Evolutionary conservation across 306 rosid genomes (phyloP).

Genomic region (Trifolium dubium): DNA sequence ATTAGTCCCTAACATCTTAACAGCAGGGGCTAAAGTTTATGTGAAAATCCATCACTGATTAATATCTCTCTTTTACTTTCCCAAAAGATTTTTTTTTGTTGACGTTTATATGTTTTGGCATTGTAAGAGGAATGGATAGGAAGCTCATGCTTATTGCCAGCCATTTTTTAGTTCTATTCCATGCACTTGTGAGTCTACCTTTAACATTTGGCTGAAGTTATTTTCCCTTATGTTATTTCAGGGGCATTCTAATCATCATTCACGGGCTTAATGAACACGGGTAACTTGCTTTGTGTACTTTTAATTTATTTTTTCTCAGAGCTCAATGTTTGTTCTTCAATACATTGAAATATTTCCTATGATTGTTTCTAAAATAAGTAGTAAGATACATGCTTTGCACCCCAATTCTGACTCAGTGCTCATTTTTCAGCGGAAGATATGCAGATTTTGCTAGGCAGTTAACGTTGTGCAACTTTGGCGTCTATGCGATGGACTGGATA

Average conservation of each 20-base stretch:
- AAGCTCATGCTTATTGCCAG: conserved; percentile 11
- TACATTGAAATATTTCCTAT: conserved; percentile 8
- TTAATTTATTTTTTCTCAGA: not conserved
- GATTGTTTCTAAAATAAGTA: conserved; percentile 14
- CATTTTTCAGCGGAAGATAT: conserved; percentile 89
- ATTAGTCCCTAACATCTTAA: not conserved
- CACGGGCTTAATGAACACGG: conserved; percentile 99
- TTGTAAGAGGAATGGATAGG: conserved; percentile 18
- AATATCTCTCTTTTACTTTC: not conserved
- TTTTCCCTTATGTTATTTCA: conserved; percentile 49
- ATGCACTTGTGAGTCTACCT: conserved; percentile 16
- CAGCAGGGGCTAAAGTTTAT: too few species aligned
- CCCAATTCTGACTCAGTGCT: conserved; percentile 32
- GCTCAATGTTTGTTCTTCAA: not conserved
- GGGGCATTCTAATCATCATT: conserved; percentile 86
- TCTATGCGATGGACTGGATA: conserved; percentile 99
- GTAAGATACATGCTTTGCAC: not conserved
- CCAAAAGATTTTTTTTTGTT: not conserved
- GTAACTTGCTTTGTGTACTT: conserved; percentile 45
- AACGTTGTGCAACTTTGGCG: conserved; percentile 83
- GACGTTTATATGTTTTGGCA: too few species aligned
- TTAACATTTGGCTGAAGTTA: conserved; percentile 27
- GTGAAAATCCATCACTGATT: not conserved
- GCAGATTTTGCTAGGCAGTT: conserved; percentile 79
- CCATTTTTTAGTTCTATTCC: conserved; percentile 5